Percentiles rank a stretch among this genome's conserved stretches.
Evolutionary conservation across 345 rosid species (phyloP).

Genomic region (Aegle marmelos): DNA sequence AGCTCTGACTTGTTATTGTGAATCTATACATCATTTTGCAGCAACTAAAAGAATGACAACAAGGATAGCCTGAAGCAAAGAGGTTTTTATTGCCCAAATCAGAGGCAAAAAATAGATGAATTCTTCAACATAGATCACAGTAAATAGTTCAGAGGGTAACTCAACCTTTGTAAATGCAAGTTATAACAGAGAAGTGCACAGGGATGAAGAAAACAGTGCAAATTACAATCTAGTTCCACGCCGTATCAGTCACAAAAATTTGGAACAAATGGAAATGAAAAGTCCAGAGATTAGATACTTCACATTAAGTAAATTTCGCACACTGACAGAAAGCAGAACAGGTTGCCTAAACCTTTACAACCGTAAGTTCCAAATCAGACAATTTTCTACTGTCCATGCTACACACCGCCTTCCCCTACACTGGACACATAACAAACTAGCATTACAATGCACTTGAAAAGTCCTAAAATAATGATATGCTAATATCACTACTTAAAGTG

Average conservation of each 20-base stretch:
- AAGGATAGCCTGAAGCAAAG: not conserved
- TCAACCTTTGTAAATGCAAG: not conserved
- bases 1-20: not conserved
- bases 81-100: not conserved
- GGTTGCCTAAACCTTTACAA: not conserved
- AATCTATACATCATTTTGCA: not conserved
- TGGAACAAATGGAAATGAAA: not conserved
- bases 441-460: not conserved
- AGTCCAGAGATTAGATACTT: not conserved
- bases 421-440: not conserved
- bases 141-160: not conserved
- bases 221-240: not conserved
- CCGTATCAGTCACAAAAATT: not conserved
- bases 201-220: not conserved
- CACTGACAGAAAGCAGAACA: not conserved
- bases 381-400: not conserved
- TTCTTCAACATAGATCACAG: not conserved
- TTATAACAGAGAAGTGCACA: not conserved
- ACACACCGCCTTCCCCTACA: not conserved
- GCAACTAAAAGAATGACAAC: not conserved
- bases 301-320: not conserved
- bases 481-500: not conserved
- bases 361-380: not conserved
- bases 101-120: not conserved
- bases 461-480: not conserved